phyloP scores from a whole-genome alignment of 345 rosid genomes.

The Streptanthus diversifolius region DNA sequence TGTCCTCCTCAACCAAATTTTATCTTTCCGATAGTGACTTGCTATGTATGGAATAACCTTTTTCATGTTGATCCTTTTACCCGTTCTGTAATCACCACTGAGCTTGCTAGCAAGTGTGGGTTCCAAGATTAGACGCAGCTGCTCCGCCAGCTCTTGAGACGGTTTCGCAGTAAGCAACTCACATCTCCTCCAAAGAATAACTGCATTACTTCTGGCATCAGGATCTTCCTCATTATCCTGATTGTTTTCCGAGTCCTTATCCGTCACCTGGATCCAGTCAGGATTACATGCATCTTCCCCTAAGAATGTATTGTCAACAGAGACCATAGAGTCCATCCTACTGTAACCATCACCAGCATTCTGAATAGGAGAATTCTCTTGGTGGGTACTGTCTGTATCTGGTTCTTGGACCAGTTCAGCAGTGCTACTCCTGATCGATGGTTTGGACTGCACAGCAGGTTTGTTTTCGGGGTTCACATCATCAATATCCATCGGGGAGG shows the following conservation, averaged over 20 bases:
- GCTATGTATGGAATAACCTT: conserved; percentile 96
- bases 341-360: conserved; percentile 36
- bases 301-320: conserved; percentile 45
- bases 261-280: conserved; percentile 46
- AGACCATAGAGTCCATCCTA: conserved; percentile 48
- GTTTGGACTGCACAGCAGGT: conserved; percentile 35
- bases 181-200: conserved; percentile 73
- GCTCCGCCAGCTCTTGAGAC: conserved; percentile 95
- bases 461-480: conserved; percentile 42
- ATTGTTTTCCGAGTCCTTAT: conserved; percentile 38
- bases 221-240: conserved; percentile 46
- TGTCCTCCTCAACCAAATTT: conserved; percentile 93
- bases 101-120: conserved; percentile 93
- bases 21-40: conserved; percentile 88
- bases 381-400: conserved; percentile 35
- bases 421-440: conserved; percentile 35
- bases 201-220: conserved; percentile 44
- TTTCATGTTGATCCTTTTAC: conserved; percentile 96
- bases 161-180: conserved; percentile 68
- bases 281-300: conserved; percentile 43
- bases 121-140: conserved; percentile 86
- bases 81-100: conserved; percentile 93
- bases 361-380: conserved; percentile 34
- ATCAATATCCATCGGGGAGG: conserved; percentile 62
- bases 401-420: conserved; percentile 43